These are phyloP conservation scores for Neurospora sp. DNA, from an alignment of 495 filamentous ascomycete species.

Conservation along the genomic window DNA sequence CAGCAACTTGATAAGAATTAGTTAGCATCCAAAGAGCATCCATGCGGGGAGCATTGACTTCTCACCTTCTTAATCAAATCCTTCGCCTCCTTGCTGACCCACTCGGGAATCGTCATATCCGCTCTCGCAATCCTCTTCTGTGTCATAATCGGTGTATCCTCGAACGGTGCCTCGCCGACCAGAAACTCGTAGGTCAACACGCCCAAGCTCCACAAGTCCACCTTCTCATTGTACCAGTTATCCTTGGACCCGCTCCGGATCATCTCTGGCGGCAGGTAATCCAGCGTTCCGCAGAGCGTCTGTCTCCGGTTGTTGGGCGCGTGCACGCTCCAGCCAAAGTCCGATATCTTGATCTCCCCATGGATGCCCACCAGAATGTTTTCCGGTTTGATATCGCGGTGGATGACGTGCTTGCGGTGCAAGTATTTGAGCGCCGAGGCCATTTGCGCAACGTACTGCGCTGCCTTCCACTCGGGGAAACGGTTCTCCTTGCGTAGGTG, in stretches of 20 bases:
- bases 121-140: conserved; percentile 79
- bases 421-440: conserved; percentile 82
- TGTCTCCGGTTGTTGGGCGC: conserved; percentile 88
- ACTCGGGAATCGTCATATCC: conserved; percentile 87
- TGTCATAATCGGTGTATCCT: conserved; percentile 92
- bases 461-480: conserved; percentile 94
- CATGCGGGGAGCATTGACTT: conserved; percentile 11
- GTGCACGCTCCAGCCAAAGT: conserved; percentile 98
- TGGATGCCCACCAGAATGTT: conserved; percentile 97
- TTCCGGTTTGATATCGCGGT: conserved; percentile 97
- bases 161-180: conserved; percentile 91
- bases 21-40: not conserved
- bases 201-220: conserved; percentile 91
- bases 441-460: conserved; percentile 98
- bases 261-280: conserved; percentile 98
- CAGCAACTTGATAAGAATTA: conserved; percentile 49
- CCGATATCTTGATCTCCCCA: conserved; percentile 96
- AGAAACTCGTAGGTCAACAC: conserved; percentile 96
- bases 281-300: conserved; percentile 95
- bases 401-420: conserved; percentile 97
- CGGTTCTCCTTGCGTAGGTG: conserved; percentile 77
- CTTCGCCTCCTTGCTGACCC: conserved; percentile 81
- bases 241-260: conserved; percentile 66
- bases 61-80: conserved; percentile 83
- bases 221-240: conserved; percentile 87